Conservation (phyloP, 2,329 filamentous ascomycete genomes). For the Pyrenochaeta sp. region DNA sequence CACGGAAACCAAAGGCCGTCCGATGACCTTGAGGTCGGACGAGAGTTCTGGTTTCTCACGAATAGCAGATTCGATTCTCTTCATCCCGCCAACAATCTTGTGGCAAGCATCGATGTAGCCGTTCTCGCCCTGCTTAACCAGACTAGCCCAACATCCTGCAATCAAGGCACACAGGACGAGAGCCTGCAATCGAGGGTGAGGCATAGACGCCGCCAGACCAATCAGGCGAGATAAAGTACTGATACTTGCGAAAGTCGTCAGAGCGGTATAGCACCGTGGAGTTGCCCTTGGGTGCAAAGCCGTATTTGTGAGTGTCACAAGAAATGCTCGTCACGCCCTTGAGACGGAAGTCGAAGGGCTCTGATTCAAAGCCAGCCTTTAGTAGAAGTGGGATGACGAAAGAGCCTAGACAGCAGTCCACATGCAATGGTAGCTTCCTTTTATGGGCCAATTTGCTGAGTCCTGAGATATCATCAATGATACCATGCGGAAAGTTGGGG, state of each 20-base stretch:
- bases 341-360: constrained; percentile 91
- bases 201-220: constrained; percentile 98
- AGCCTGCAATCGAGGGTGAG: constrained; percentile 89
- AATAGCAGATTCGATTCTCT: constrained; percentile 80
- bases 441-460: constrained; percentile 84
- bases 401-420: constrained; percentile 96
- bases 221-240: constrained; percentile 95
- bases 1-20: constrained; percentile 86
- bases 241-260: constrained; percentile 78
- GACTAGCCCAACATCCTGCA: constrained; percentile 91
- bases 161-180: constrained; percentile 92
- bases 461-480: constrained; percentile 91
- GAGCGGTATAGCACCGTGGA: constrained; percentile 91
- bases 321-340: constrained; percentile 95
- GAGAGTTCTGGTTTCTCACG: constrained; percentile 72
- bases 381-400: constrained; percentile 93
- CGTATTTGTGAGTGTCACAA: constrained; percentile 98
- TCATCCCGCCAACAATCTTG: constrained; percentile 85
- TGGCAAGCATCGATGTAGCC: constrained; percentile 89
- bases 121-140: constrained; percentile 86
- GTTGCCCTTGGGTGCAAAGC: constrained; percentile 97
- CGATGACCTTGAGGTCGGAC: constrained; percentile 79
- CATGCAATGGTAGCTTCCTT: constrained; percentile 86
- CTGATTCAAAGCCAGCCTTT: constrained; percentile 89
- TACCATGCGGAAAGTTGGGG: constrained; percentile 97